Conservation (phyloP, 768 basidiomycete species). For the Obba rivulosa region DNA sequence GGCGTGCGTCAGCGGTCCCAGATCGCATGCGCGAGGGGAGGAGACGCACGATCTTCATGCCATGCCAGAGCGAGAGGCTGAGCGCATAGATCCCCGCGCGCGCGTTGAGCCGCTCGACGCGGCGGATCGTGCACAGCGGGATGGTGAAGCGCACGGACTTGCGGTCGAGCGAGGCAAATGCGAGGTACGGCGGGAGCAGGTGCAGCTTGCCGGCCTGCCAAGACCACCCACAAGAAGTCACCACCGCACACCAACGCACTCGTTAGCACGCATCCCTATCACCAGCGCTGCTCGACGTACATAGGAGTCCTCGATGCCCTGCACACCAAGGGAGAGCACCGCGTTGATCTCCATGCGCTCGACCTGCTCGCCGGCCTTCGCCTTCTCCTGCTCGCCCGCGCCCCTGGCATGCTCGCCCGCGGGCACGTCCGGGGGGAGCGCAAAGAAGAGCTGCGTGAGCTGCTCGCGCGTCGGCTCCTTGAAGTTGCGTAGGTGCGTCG, state of each 20-base stretch:
- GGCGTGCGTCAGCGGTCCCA: not conserved
- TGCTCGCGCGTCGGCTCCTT: constrained; percentile 91
- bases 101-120: constrained; percentile 92
- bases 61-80: constrained; percentile 90
- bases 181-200: constrained; percentile 83
- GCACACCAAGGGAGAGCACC: constrained; percentile 70
- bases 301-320: constrained; percentile 89
- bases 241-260: not conserved
- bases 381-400: constrained; percentile 13
- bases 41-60: constrained; percentile 73
- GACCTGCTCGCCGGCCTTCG: constrained; percentile 31
- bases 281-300: constrained; percentile 44
- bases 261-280: not conserved
- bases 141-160: constrained; percentile 90
- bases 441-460: constrained; percentile 80
- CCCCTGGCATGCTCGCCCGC: constrained; percentile 9
- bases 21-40: not conserved
- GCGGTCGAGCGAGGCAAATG: constrained; percentile 86
- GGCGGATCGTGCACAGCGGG: constrained; percentile 85
- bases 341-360: constrained; percentile 87
- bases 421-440: constrained; percentile 49
- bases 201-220: constrained; percentile 84
- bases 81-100: constrained; percentile 96
- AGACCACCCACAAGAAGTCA: constrained; percentile 1
- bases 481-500: constrained; percentile 84